A percentile compares a stretch with the other conserved stretches of the same genome.
These are phyloP conservation scores for Colletotrichum incanum DNA, from an alignment of 2,329 filamentous ascomycete species.

Conservation along the genomic window DNA sequence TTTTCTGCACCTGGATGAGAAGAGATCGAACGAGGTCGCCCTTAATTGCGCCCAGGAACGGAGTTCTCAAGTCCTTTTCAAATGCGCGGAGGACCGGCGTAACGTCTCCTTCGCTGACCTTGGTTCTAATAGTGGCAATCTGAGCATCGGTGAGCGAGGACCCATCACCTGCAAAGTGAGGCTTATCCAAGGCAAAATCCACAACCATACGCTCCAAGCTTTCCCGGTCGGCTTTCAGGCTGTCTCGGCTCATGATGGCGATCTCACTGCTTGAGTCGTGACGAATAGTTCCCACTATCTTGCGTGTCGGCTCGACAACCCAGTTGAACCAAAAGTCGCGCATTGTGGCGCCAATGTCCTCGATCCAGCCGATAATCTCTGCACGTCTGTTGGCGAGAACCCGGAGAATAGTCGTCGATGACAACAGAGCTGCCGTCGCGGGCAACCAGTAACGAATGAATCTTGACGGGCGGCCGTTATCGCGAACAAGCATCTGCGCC, in stretches of 20 bases:
- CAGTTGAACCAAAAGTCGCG: conserved; percentile 97
- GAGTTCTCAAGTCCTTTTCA: conserved; percentile 87
- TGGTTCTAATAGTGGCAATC: conserved; percentile 81
- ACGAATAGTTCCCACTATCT: conserved; percentile 90
- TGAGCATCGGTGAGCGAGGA: conserved; percentile 76
- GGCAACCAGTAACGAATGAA: conserved; percentile 93
- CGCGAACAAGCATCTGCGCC: conserved; percentile 69
- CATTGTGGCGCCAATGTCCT: conserved; percentile 82
- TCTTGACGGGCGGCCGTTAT: conserved; percentile 82
- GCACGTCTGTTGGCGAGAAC: conserved; percentile 82
- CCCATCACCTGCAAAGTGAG: conserved; percentile 68
- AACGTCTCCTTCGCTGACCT: conserved; percentile 91
- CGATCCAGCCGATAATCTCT: conserved; percentile 85
- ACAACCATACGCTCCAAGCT: conserved; percentile 98
- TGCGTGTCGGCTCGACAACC: conserved; percentile 88
- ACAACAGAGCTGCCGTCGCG: conserved; percentile 78
- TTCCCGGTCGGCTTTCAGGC: conserved; percentile 89
- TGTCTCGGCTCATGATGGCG: conserved; percentile 95
- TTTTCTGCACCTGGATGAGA: conserved; percentile 97
- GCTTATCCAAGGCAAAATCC: conserved; percentile 91
- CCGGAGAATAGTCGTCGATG: conserved; percentile 88
- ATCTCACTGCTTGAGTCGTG: conserved; percentile 95
- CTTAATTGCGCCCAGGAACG: conserved; percentile 85
- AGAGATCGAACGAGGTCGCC: conserved; percentile 92
- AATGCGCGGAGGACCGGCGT: conserved; percentile 93